Evolutionary conservation across 2,329 filamentous ascomycete species (phyloP), one percentile per base, ranked within the genome.

Genomic region (Hymenoscyphus fraxineus): DNA sequence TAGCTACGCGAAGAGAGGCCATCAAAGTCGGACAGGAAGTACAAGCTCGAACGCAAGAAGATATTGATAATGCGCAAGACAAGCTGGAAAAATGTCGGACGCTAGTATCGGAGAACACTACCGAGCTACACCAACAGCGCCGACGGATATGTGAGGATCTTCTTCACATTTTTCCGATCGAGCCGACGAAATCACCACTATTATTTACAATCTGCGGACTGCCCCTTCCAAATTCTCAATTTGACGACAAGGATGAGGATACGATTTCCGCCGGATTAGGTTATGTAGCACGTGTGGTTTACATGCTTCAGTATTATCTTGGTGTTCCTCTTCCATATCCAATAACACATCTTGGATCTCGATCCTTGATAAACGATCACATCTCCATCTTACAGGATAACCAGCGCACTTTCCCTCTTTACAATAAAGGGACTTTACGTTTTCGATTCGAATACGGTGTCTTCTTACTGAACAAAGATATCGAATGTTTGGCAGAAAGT

Each of bases 391-490:
- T 64, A 2, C 62, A 64, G 59, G 74, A 75, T 44, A 73, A 74
- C 6, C 78, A 85, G 63, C 84, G 88, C 57, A 88, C 87, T 6
- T 99, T 96, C 72, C 95, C 95, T 0, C 83, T 99, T 0, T 93
- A 93, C 76, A 77, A 90, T 79, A n/a, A 83, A 68, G 83, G 85
- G 73, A 84, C 85, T 2, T 86, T 92, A 0, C 87, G 93, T 57
- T 98, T 94, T 79, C 88, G 94, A 2, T 98, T 98, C 76, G 94
- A 98, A 72, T 99, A 98, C 76, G 95, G 83, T 12, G 95, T 97
- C 74, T 99, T 98, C 72, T 80, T 98, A n/a, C 83, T 99, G 15
- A 98, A 98, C 79, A 97, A 98, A 78, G 82, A 98, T 73, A 93
- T 99, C 63, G 93, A 98, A 71, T 78, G 82, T 0, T 79, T 89